Conservation (phyloP, 352 stramenopile species). For the Pythium coloratum region DNA sequence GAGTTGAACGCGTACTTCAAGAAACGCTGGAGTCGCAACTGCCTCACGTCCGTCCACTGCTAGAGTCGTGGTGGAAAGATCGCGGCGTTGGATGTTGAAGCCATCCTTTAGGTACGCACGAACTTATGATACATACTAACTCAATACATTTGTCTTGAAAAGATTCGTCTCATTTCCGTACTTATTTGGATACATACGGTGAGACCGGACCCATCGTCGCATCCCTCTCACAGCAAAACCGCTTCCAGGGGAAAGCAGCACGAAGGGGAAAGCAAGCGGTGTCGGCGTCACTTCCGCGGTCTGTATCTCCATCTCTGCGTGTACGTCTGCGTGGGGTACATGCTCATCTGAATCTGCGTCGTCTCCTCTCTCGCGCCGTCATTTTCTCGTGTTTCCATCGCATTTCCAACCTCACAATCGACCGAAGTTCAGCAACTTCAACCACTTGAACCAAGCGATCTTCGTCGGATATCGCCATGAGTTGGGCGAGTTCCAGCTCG, state of each 20-base stretch:
- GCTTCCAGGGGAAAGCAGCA: background rate
- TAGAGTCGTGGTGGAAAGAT: too few species aligned
- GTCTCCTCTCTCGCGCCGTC: background rate
- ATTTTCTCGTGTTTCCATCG: background rate
- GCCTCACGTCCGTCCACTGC: conserved; percentile 33
- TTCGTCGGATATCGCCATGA: conserved; percentile 21
- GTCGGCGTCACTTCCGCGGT: background rate
- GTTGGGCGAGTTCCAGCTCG: conserved; percentile 27
- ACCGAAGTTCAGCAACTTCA: conserved; percentile 2
- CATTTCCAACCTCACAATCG: background rate
- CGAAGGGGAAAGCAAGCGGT: background rate
- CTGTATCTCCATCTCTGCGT: background rate
- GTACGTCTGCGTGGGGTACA: background rate
- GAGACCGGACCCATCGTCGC: background rate
- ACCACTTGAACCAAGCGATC: background rate
- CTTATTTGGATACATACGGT: background rate
- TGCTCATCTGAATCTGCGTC: background rate
- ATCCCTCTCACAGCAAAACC: conserved; percentile 12
- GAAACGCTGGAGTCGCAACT: conserved; percentile 37
- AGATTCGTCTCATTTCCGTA: background rate
- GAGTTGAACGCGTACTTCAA: conserved; percentile 55
- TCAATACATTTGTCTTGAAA: background rate
- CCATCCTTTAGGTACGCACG: background rate
- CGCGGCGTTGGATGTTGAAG: too few species aligned
- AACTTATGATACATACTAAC: background rate